These are phyloP conservation scores for Cryphonectria parasitica DNA, from an alignment of 2,329 filamentous ascomycete genomes.

Conservation along the genomic window DNA sequence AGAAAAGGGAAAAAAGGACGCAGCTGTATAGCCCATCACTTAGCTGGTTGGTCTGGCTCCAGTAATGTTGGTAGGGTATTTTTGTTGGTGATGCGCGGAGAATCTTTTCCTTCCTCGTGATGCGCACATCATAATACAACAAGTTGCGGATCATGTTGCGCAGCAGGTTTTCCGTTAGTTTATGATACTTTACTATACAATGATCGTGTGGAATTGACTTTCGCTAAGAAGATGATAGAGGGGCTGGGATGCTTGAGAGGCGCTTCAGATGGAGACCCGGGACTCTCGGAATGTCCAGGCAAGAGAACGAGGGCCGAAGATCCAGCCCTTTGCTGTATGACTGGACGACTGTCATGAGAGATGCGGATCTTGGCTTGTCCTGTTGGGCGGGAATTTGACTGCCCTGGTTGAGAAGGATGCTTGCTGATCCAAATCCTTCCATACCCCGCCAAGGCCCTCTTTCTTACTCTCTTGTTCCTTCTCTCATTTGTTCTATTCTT, in stretches of 20 bases:
- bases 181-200: neutral
- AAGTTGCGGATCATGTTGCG: neutral
- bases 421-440: neutral
- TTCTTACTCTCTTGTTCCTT: neutral
- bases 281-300: neutral
- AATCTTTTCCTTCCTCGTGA: neutral
- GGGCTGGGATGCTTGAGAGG: neutral
- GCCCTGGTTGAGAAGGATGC: conserved; percentile 1
- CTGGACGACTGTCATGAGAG: neutral
- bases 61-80: neutral
- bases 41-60: neutral
- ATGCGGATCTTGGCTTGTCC: neutral
- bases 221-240: neutral
- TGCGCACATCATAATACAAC: neutral
- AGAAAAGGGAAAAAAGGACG: neutral
- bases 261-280: neutral
- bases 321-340: neutral
- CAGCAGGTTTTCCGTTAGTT: neutral
- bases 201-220: neutral
- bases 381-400: neutral
- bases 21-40: neutral
- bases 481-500: neutral
- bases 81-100: neutral
- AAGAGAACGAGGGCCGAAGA: neutral
- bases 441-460: neutral